Conservation (phyloP, 768 basidiomycete genomes). For the Auricularia heimuer region DNA sequence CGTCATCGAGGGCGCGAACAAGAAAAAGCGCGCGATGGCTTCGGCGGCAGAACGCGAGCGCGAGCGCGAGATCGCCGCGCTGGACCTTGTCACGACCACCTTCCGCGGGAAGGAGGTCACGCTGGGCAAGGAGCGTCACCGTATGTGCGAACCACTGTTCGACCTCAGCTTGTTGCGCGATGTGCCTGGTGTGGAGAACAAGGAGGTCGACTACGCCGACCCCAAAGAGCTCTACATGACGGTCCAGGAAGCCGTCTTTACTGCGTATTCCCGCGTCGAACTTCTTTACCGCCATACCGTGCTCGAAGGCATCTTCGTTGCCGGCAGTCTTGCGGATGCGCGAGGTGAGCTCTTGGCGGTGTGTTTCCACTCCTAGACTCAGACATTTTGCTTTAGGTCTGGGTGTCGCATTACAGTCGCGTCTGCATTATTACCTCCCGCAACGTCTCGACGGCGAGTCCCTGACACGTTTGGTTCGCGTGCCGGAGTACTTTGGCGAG, state of each 20-base stretch:
- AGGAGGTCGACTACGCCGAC: conserved; percentile 16
- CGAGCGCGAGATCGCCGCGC: conserved; percentile 70
- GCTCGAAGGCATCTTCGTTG: conserved; percentile 72
- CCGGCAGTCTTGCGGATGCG: conserved; percentile 63
- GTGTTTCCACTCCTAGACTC: background rate
- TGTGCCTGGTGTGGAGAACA: conserved; percentile 21
- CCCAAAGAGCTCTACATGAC: conserved; percentile 25
- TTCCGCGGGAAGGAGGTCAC: conserved; percentile 65
- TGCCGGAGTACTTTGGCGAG: conserved; percentile 88
- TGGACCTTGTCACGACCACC: conserved; percentile 69
- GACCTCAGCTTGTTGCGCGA: conserved; percentile 49
- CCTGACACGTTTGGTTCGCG: conserved; percentile 56
- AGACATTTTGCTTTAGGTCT: conserved; percentile 37
- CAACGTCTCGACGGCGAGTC: conserved; percentile 58
- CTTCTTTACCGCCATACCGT: conserved; percentile 59
- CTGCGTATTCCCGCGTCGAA: conserved; percentile 51
- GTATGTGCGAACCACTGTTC: conserved; percentile 86
- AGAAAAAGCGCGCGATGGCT: conserved; percentile 64
- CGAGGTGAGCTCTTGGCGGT: conserved; percentile 40
- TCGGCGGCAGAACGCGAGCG: conserved; percentile 73
- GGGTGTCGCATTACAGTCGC: conserved; percentile 58
- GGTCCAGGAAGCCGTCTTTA: conserved; percentile 59
- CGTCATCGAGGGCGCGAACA: conserved; percentile 76
- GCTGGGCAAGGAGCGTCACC: conserved; percentile 79
- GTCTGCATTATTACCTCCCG: conserved; percentile 54